Evolutionary conservation across 225 moss, liverwort and hornwort species (phyloP), one percentile per base, ranked within the genome.

Genomic region (Asterella californica): DNA sequence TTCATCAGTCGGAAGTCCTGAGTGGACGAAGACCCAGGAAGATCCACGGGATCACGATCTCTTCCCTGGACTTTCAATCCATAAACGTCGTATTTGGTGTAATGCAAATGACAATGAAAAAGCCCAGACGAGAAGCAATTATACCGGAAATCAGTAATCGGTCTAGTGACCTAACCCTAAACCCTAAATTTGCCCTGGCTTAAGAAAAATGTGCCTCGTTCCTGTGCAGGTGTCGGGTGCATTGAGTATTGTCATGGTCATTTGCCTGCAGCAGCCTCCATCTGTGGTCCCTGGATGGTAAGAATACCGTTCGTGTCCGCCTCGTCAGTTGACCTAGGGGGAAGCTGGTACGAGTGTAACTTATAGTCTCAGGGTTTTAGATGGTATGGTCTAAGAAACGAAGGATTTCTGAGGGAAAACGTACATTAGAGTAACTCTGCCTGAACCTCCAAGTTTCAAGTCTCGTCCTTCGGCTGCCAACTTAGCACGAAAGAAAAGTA

Each of bases 161-260:
- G n/a, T n/a, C n/a, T n/a, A n/a, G n/a, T 14, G 57, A 25, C 60
- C 73, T 42, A 45, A 4, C 10, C 19, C 32, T n/a, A 47, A n/a
- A n/a, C 19, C 24, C 60, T 38, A 9, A 81, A 62, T 19, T 24
- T 19, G 5, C 57, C n/a, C 4, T 57, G 57, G 10, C 64, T 22
- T 72, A 55, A 46, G 1, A 24, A 34, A 62, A 17, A 33, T 7
- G 42, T 42, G 42, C 42, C 42, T 42, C 42, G 42, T 2, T 42
- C 42, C 4, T 42, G 42, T 71, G 83, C 85, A 94, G 85, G 52
- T 92, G 33, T 81, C 82, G 67, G 92, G 89, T 79, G 83, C 79
- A 33, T 76, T 90, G 85, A 94, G 65, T 10, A 84, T 90, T 25
- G 78, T 89, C 68, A 85, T 90, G 84, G 90, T 87, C 22, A 84